These are phyloP conservation scores for Botrytis fabae DNA, from an alignment of 2,329 filamentous ascomycete species.

Conservation along the genomic window DNA sequence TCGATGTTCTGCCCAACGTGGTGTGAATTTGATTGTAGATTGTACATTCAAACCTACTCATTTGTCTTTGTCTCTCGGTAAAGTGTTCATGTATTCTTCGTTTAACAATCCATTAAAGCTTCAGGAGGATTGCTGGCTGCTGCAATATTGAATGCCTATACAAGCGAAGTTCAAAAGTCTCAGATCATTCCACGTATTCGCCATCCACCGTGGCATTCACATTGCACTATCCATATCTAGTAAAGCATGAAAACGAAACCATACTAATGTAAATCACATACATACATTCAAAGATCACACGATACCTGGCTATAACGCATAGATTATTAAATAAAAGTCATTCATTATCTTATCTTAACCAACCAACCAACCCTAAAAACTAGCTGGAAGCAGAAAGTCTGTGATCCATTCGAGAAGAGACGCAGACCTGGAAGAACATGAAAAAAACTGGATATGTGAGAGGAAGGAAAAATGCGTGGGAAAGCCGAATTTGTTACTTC, in stretches of 20 bases:
- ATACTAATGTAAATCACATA: not conserved
- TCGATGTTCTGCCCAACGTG: not conserved
- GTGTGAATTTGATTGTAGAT: not conserved
- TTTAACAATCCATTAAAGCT: not conserved
- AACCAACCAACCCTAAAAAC: conserved; percentile 15
- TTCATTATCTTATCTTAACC: conserved; percentile 21
- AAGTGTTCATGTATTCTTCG: not conserved
- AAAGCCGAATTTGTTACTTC: not conserved
- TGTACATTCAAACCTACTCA: not conserved
- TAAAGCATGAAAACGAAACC: not conserved
- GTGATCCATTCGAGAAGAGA: conserved; percentile 17
- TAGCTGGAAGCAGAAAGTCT: conserved; percentile 11
- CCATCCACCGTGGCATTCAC: not conserved
- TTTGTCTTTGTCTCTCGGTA: not conserved
- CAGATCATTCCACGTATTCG: not conserved
- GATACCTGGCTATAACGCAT: not conserved
- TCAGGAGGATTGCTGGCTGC: not conserved
- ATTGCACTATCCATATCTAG: not conserved
- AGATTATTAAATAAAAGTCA: conserved; percentile 17
- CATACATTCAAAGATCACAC: not conserved
- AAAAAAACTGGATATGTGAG: not conserved
- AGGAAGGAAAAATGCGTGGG: conserved; percentile 7
- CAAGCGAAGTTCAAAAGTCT: not conserved
- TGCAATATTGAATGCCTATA: not conserved
- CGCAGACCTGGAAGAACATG: conserved; percentile 1